These are phyloP conservation scores for Rosa persica DNA, from an alignment of 306 rosid genomes.

Conservation along the genomic window DNA sequence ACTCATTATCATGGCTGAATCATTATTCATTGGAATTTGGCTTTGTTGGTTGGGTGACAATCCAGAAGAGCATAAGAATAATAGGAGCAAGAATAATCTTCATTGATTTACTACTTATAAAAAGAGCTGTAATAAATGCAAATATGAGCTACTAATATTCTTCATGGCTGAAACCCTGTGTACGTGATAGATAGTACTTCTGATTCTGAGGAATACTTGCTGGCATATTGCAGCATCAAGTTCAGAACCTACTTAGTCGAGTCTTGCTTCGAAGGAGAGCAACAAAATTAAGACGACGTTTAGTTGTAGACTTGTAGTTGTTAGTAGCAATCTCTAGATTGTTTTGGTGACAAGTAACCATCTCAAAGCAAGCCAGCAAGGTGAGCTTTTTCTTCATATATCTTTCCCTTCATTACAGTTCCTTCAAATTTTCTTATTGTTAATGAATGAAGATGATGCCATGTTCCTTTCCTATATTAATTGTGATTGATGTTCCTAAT, in stretches of 20 bases:
- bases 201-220: neutral
- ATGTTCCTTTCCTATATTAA: neutral
- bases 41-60: slow-evolving; percentile 1
- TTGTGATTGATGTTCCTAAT: neutral
- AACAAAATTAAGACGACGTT: neutral
- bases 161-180: neutral
- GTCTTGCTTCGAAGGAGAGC: neutral
- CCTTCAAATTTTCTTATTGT: neutral
- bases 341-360: neutral
- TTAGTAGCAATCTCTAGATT: neutral
- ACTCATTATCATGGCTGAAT: slow-evolving; percentile 14
- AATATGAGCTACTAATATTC: neutral
- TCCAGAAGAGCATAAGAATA: slow-evolving; percentile 32
- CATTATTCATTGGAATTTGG: neutral
- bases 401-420: neutral
- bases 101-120: neutral
- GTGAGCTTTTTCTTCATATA: neutral
- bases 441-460: neutral
- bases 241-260: neutral
- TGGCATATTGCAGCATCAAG: neutral
- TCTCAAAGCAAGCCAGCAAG: neutral
- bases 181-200: neutral
- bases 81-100: neutral
- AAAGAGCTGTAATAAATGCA: neutral
- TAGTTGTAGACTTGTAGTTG: neutral